A percentile compares a stretch with the other conserved stretches of the same genome.
These are phyloP conservation scores for Talaromyces sp. DNA, from an alignment of 2,329 filamentous ascomycete genomes.

Conservation along the genomic window DNA sequence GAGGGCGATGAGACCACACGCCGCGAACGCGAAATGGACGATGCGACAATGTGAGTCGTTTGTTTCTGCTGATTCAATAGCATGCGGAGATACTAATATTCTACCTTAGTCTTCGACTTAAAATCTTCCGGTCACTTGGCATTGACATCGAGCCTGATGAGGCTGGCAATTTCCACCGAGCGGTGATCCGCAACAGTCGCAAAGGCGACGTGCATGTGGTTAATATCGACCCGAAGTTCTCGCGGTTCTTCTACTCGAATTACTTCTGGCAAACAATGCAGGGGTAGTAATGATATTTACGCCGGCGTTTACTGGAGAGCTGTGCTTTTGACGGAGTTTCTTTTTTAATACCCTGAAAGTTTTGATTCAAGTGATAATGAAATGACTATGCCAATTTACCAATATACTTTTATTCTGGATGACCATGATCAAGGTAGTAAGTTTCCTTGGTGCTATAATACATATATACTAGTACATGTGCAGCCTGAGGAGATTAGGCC, in stretches of 20 bases:
- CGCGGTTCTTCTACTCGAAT: conserved; percentile 87
- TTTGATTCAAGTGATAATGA: conserved; percentile 10
- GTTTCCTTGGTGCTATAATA: not conserved
- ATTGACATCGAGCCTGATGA: conserved; percentile 84
- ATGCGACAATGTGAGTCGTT: conserved; percentile 51
- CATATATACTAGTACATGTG: not conserved
- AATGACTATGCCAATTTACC: conserved; percentile 4
- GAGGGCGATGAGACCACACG: conserved; percentile 66
- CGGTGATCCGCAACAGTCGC: conserved; percentile 78
- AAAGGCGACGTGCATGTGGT: conserved; percentile 94
- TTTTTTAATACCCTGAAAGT: conserved; percentile 25
- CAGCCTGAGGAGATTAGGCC: conserved; percentile 2
- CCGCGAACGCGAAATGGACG: conserved; percentile 55
- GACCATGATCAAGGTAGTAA: not conserved
- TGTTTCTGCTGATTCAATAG: not conserved
- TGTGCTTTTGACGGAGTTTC: conserved; percentile 6
- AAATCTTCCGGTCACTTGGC: conserved; percentile 86
- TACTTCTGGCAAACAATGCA: conserved; percentile 93
- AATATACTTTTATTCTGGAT: not conserved
- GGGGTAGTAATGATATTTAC: conserved; percentile 30
- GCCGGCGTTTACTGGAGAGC: conserved; percentile 24
- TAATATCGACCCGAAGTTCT: conserved; percentile 91
- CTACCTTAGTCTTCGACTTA: conserved; percentile 68
- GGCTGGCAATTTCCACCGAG: conserved; percentile 81
- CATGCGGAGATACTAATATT: not conserved